Base-by-base conservation (phyloP, 768 basidiomycete genomes). In the Boletus huronensis region DNA sequence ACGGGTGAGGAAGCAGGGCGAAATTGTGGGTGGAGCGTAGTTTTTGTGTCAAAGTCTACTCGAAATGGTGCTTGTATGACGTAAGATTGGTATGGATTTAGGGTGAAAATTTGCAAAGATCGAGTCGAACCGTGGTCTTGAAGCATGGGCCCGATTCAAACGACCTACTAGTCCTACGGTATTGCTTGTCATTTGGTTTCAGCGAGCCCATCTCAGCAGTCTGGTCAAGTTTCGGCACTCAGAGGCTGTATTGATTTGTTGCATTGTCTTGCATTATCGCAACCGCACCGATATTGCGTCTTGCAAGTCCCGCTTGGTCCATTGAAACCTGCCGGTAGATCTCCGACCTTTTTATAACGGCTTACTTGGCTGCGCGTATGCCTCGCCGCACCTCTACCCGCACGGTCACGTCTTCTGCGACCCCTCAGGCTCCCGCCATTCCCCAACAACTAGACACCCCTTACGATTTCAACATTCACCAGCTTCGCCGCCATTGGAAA, bases 401-500 rank as follows among this genome's bases (percentile, higher is more conserved):
- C 60, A 61, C 66, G 44, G 63, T 69, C 59, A 65, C 66, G 19
- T 63, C 66, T 48, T 60, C 68, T 50, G 58, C 68, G 55, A 64
- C 76, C 42, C 66, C 69, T 50, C 62, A 63, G 53, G 64, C 60
- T 19, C 61, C 61, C 48, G 57, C 66, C 50, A 58, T 70, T 34
- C 59, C 61, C 53, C 54, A 68, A 44, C 57, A 65, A 55, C 53
- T 62, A 65, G 55, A 63, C 50, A 49, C 68, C 49, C 57, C 63
- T 48, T 65, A 64, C 53, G 71, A 74, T 47, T 60, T 63, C 61
- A 75, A 82, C 62, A 68, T 87, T 49, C 57, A 67, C 42, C 65
- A 74, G 28, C 84, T 97, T 48, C 80, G 93, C 52, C 83, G 76
- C 54, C 82, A 92, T 59, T 95, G 91, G 91, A 86, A 89, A 77